Percentiles rank a stretch among this genome's conserved stretches.
Evolutionary conservation across 108 stramenopile species (phyloP).

Genomic region (Pseudonitzschia multiseries): DNA sequence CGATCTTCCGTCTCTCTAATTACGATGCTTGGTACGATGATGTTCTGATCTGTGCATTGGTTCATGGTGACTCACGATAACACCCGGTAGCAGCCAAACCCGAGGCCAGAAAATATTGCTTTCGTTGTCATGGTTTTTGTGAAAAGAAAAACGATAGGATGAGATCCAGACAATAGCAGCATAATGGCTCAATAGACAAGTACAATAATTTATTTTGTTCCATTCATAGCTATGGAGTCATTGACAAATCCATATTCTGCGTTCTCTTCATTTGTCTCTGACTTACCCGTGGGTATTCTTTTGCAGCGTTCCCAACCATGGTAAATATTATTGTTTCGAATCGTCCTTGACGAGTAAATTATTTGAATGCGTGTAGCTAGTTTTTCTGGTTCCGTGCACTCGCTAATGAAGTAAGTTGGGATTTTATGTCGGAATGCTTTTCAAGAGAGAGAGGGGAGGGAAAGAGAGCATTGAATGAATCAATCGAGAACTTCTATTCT

Average conservation of each 20-base stretch:
- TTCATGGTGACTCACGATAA: constrained; percentile 38
- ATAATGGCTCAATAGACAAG: neutral
- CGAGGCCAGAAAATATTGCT: constrained; percentile 75
- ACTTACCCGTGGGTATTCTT: constrained; percentile 56
- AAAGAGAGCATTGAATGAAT: too few relatives aligned
- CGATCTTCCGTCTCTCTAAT: neutral
- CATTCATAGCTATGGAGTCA: too few relatives aligned
- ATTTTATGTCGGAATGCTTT: too few relatives aligned
- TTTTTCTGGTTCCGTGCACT: too few relatives aligned
- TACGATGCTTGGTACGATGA: neutral
- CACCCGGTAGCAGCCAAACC: constrained; percentile 75
- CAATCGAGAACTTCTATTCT: neutral
- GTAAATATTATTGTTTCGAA: constrained; percentile 12
- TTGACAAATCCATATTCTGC: neutral
- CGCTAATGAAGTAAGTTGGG: too few relatives aligned
- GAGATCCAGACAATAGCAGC: neutral
- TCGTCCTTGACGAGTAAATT: neutral
- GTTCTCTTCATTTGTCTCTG: neutral
- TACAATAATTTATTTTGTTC: neutral
- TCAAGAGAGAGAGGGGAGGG: too few relatives aligned
- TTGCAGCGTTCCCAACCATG: constrained; percentile 52
- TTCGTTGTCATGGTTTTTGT: neutral
- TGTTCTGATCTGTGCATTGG: neutral
- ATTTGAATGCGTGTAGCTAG: neutral
- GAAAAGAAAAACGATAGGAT: neutral